Conservation (phyloP, 768 basidiomycete genomes). For the Mycena indigotica region DNA sequence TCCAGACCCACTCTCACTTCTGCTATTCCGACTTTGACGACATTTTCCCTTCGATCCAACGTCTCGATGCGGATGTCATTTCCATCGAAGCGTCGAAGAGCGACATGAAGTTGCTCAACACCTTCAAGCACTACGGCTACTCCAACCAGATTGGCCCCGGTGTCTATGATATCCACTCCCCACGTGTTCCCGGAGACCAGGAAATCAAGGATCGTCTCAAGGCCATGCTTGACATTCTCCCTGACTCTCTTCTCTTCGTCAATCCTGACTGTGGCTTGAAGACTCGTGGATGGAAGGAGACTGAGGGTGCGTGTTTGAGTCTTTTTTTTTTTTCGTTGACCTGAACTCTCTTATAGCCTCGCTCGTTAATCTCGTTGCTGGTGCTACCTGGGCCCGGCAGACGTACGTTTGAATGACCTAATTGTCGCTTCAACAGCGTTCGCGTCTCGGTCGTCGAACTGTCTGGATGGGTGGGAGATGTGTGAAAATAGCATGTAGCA, state of each 20-base stretch:
- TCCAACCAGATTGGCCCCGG: constrained; percentile 97
- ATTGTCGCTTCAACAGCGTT: constrained; percentile 91
- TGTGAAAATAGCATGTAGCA: constrained; percentile 49
- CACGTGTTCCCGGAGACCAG: constrained; percentile 90
- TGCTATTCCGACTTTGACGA: constrained; percentile 99
- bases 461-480: constrained; percentile 57
- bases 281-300: constrained; percentile 99
- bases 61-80: constrained; percentile 97
- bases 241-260: constrained; percentile 80
- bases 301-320: constrained; percentile 60
- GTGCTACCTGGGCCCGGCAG: constrained; percentile 91
- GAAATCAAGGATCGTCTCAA: constrained; percentile 94
- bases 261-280: constrained; percentile 99
- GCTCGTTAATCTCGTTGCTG: constrained; percentile 82
- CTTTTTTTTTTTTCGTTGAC: constrained; percentile 7
- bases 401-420: constrained; percentile 65
- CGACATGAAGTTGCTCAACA: constrained; percentile 95
- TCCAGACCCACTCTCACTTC: constrained; percentile 99
- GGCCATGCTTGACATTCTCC: constrained; percentile 80
- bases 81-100: constrained; percentile 98
- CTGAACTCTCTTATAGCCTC: constrained; percentile 49
- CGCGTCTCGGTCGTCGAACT: constrained; percentile 58
- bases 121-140: constrained; percentile 95
- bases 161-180: constrained; percentile 99
- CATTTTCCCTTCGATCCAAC: constrained; percentile 96